Evolutionary conservation across 2,329 filamentous ascomycete species (phyloP).

Genomic region (Talaromyces sp.): DNA sequence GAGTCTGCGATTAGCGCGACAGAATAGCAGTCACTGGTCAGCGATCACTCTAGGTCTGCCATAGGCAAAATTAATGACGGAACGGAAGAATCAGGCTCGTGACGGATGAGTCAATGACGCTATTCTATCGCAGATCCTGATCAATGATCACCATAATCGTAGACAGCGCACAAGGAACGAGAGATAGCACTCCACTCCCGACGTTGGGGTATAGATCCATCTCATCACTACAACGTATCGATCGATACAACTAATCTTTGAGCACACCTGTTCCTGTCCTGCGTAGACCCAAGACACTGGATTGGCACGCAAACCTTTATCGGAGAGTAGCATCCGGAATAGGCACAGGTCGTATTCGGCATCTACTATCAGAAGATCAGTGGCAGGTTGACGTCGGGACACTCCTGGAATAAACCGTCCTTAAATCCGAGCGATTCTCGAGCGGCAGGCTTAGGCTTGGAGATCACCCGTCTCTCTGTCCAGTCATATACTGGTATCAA

Average conservation of each 20-base stretch:
- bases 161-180: neutral
- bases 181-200: neutral
- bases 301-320: neutral
- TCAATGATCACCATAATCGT: neutral
- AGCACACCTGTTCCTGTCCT: neutral
- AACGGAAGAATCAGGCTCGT: neutral
- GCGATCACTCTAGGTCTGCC: neutral
- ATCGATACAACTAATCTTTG: neutral
- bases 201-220: constrained; percentile 6
- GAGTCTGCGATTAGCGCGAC: neutral
- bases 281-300: neutral
- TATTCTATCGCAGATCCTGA: constrained; percentile 1
- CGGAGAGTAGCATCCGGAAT: constrained; percentile 13
- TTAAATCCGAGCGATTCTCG: constrained; percentile 1
- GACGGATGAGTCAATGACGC: neutral
- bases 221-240: neutral
- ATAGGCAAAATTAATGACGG: neutral
- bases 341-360: neutral
- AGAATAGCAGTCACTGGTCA: neutral
- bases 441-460: constrained; percentile 11
- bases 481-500: neutral
- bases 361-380: neutral
- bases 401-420: neutral
- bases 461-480: constrained; percentile 14
- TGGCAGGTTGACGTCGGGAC: neutral